Evolutionary conservation across 2,329 filamentous ascomycete genomes (phyloP).

Genomic region (Lizonia empirigonia): DNA sequence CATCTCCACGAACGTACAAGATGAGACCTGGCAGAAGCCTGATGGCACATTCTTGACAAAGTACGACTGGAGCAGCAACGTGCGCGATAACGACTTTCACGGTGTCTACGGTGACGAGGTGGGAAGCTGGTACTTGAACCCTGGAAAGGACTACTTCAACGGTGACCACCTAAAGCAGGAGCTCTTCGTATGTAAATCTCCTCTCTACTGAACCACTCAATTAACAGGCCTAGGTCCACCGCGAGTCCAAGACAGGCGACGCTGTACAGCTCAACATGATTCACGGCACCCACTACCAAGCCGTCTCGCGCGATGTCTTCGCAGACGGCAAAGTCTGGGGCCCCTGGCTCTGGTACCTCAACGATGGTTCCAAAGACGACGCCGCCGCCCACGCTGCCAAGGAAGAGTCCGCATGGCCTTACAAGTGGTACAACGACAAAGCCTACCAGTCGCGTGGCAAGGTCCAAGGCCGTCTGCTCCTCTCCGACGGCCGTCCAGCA

Average conservation of each 20-base stretch:
- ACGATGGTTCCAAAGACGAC: constrained; percentile 55
- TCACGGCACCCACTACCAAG: constrained; percentile 55
- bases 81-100: constrained; percentile 53
- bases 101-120: constrained; percentile 58
- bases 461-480: constrained; percentile 52
- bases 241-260: constrained; percentile 58
- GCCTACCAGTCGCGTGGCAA: constrained; percentile 58
- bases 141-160: constrained; percentile 60
- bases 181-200: constrained; percentile 47
- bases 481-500: constrained; percentile 57
- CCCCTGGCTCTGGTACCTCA: constrained; percentile 52
- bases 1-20: constrained; percentile 57
- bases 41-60: constrained; percentile 60
- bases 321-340: constrained; percentile 48
- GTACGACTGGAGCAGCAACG: constrained; percentile 55
- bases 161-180: constrained; percentile 61
- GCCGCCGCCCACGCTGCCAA: constrained; percentile 48
- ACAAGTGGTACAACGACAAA: constrained; percentile 55
- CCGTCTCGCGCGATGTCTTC: constrained; percentile 37
- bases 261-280: constrained; percentile 61
- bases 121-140: constrained; percentile 59
- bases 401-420: constrained; percentile 56
- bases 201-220: neutral
- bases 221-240: constrained; percentile 47
- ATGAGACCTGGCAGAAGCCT: constrained; percentile 58